These are phyloP conservation scores for Fraxinus quadrangulata DNA, from an alignment of 257 asterid species.

Conservation along the genomic window DNA sequence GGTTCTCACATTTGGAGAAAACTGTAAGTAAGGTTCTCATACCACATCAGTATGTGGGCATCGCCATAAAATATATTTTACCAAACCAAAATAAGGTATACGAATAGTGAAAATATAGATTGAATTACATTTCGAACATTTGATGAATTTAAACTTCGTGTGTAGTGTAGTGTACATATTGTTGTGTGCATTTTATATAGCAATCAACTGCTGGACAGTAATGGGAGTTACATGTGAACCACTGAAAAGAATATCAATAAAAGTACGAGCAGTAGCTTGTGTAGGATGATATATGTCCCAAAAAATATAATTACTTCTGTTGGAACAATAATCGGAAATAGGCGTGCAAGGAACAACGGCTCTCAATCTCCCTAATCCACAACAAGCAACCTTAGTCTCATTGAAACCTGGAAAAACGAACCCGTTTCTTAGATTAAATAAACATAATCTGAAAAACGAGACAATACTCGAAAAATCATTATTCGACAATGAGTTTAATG, in stretches of 20 bases:
- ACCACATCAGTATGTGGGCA: too few relatives aligned
- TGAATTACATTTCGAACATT: not conserved
- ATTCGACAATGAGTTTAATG: not conserved
- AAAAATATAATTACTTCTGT: constrained; percentile 60
- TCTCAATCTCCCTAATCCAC: constrained; percentile 73
- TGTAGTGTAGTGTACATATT: not conserved
- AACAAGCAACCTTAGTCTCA: constrained; percentile 70
- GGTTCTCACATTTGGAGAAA: too few relatives aligned
- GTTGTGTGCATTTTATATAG: constrained; percentile 21
- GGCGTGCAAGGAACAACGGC: constrained; percentile 75
- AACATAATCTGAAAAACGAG: too few relatives aligned
- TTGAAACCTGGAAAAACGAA: constrained; percentile 46
- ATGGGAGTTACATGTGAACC: constrained; percentile 49
- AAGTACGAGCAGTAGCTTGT: constrained; percentile 47
- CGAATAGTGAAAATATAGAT: not conserved
- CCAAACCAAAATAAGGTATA: too few relatives aligned
- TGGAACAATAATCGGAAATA: constrained; percentile 45
- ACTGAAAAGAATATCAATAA: constrained; percentile 38
- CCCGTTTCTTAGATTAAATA: not conserved
- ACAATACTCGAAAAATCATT: not conserved
- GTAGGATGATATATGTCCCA: constrained; percentile 94
- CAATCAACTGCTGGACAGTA: constrained; percentile 54
- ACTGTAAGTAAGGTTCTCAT: too few relatives aligned
- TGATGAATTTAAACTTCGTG: not conserved
- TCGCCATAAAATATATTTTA: too few relatives aligned